Evolutionary conservation across 805 yeast genomes (phyloP).

Genomic region (Candida qinlingensis): DNA sequence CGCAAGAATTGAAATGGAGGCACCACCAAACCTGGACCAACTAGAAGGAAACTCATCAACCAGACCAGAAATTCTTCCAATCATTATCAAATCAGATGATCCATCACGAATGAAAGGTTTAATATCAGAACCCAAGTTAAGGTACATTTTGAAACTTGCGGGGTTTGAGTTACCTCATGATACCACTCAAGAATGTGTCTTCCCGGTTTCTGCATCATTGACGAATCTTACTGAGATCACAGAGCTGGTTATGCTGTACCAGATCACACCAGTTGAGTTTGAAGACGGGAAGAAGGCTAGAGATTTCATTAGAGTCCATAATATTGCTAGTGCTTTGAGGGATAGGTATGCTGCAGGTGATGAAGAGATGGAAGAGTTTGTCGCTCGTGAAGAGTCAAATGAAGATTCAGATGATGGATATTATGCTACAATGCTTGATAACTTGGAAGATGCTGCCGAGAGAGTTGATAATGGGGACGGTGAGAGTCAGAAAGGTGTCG

Average conservation of each 20-base stretch:
- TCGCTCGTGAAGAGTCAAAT: conserved; percentile 20
- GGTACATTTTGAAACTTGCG: conserved; percentile 40
- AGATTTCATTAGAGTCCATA: conserved; percentile 27
- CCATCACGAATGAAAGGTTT: conserved; percentile 24
- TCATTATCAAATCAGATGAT: conserved; percentile 19
- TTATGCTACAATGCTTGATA: conserved; percentile 14
- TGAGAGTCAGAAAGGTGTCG: conserved; percentile 17
- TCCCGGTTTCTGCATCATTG: conserved; percentile 30
- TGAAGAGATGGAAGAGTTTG: conserved; percentile 28
- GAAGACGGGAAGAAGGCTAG: conserved; percentile 30
- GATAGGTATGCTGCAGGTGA: conserved; percentile 32
- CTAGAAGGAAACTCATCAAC: not conserved
- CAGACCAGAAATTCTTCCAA: conserved; percentile 3
- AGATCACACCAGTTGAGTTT: conserved; percentile 30
- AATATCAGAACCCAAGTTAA: conserved; percentile 41
- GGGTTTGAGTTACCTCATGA: conserved; percentile 42
- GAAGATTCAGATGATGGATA: conserved; percentile 30
- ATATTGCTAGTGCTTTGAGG: conserved; percentile 28
- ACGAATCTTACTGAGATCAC: conserved; percentile 30
- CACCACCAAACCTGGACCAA: not conserved
- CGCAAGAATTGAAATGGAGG: conserved; percentile 4
- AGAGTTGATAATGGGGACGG: conserved; percentile 1
- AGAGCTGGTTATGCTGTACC: conserved; percentile 38
- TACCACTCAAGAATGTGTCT: conserved; percentile 34
- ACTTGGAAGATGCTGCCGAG: conserved; percentile 14